Conservation (phyloP, 2,329 filamentous ascomycete species). For the Bisporella sp. region DNA sequence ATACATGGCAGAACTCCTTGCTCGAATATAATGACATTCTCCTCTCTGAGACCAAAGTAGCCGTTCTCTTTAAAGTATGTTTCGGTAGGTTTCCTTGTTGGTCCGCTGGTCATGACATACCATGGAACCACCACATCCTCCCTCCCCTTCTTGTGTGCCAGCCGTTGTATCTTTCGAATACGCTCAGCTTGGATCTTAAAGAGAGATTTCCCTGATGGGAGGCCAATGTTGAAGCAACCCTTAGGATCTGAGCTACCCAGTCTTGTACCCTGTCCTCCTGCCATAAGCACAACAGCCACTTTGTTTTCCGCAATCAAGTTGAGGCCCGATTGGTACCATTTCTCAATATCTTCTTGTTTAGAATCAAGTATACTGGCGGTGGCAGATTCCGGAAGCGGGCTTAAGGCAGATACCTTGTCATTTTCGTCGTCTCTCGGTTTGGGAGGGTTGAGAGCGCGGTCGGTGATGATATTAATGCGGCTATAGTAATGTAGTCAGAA, state of each 20-base stretch:
- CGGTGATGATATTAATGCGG: slow-evolving; percentile 75
- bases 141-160: slow-evolving; percentile 66
- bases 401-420: slow-evolving; percentile 42
- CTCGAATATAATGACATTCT: slow-evolving; percentile 90
- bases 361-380: slow-evolving; percentile 91
- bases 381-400: slow-evolving; percentile 81
- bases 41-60: slow-evolving; percentile 82
- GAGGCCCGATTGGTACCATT: slow-evolving; percentile 73
- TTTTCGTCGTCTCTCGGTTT: slow-evolving; percentile 38
- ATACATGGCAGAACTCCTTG: slow-evolving; percentile 96
- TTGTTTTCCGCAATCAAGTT: slow-evolving; percentile 60
- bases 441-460: slow-evolving; percentile 74
- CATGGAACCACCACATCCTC: slow-evolving; percentile 68
- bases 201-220: slow-evolving; percentile 86
- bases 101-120: slow-evolving; percentile 99
- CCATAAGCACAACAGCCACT: slow-evolving; percentile 88
- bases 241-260: slow-evolving; percentile 93
- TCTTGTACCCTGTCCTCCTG: slow-evolving; percentile 91
- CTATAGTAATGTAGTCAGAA: background rate
- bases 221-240: slow-evolving; percentile 93
- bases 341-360: slow-evolving; percentile 65
- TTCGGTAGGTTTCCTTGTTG: slow-evolving; percentile 87
- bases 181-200: slow-evolving; percentile 98
- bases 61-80: slow-evolving; percentile 83
- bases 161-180: slow-evolving; percentile 75